A percentile compares a stretch with the other conserved stretches of the same genome.
Conservation (phyloP, 139 green algal species). For the Chloropicon primus region DNA sequence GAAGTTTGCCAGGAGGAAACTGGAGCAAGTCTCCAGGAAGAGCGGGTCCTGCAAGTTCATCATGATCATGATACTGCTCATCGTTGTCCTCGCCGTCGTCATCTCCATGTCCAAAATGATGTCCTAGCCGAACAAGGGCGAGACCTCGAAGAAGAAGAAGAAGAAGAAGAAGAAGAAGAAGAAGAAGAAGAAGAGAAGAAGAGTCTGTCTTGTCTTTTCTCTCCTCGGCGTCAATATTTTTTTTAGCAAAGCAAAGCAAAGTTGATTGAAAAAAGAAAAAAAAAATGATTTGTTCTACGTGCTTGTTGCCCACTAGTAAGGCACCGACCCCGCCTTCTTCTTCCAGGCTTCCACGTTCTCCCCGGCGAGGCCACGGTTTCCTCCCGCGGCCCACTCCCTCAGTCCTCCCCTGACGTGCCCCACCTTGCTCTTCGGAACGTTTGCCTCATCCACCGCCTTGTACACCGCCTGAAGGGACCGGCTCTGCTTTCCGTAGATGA, state of each 20-base stretch:
- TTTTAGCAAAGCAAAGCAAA: no score
- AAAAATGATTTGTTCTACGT: neutral
- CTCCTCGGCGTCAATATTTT: no score
- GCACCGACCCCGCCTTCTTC: neutral
- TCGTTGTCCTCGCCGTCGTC: conserved; percentile 38
- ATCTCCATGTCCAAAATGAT: conserved; percentile 22
- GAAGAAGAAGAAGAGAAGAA: no score
- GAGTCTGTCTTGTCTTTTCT: no score
- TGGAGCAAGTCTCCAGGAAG: conserved; percentile 45
- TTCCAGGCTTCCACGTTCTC: neutral
- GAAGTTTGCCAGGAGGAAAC: conserved; percentile 32
- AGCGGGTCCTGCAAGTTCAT: conserved; percentile 40
- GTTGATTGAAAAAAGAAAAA: no score
- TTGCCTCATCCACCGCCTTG: neutral
- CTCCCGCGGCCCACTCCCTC: neutral
- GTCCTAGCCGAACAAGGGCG: neutral
- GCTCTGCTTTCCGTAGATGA: neutral
- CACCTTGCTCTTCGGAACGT: neutral
- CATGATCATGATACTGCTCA: conserved; percentile 41
- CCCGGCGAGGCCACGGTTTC: neutral
- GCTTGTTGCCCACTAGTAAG: neutral
- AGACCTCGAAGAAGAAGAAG: neutral
- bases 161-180: no score
- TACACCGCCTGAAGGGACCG: neutral
- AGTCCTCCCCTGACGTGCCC: neutral